phyloP scores from a whole-genome alignment of 805 yeast species.

The Pichia kluyveri region DNA sequence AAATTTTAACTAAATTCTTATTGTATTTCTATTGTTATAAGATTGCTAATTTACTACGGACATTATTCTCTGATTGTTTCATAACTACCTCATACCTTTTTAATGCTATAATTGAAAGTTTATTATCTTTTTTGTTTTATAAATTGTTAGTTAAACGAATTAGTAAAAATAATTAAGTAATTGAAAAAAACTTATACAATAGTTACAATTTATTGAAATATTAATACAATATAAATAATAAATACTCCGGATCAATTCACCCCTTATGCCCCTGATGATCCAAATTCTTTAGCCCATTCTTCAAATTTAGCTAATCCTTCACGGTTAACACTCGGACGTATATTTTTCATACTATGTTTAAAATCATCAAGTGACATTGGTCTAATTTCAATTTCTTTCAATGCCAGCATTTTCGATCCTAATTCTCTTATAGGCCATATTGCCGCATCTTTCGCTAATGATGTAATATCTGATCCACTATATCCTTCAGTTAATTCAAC shows the following conservation, averaged over 20 bases:
- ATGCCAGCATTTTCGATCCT: constrained; percentile 70
- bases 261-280: constrained; percentile 72
- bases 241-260: not conserved
- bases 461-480: constrained; percentile 91
- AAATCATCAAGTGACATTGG: constrained; percentile 71
- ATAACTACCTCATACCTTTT: too few relatives aligned
- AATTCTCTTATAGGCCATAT: constrained; percentile 92
- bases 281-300: constrained; percentile 80
- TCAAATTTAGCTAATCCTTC: constrained; percentile 77
- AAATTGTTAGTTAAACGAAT: too few relatives aligned
- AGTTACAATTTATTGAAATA: too few relatives aligned
- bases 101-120: too few relatives aligned
- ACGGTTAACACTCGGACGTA: constrained; percentile 79
- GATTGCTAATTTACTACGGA: too few relatives aligned
- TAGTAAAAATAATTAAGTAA: too few relatives aligned
- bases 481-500: constrained; percentile 53
- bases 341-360: constrained; percentile 60
- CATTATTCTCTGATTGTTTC: too few relatives aligned
- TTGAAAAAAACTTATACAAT: too few relatives aligned
- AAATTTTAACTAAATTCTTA: too few relatives aligned
- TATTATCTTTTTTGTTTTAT: too few relatives aligned
- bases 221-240: not conserved
- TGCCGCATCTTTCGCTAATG: constrained; percentile 92
- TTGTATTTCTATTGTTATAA: too few relatives aligned
- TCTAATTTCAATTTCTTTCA: constrained; percentile 67